These are phyloP conservation scores for Pugionium dolabratum DNA, from an alignment of 345 rosid species.

Conservation along the genomic window DNA sequence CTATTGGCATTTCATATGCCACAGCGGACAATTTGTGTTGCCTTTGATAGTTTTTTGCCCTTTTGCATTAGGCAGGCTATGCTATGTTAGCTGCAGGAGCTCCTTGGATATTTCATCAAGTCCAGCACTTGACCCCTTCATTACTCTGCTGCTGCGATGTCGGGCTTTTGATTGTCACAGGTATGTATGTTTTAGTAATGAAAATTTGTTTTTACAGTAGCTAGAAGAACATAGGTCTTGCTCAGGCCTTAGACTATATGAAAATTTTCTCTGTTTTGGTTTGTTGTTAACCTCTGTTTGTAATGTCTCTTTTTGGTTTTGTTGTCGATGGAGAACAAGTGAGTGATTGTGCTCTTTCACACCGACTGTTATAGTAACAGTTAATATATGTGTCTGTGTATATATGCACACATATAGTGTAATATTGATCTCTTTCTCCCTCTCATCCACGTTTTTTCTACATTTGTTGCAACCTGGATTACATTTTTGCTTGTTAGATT, in stretches of 20 bases:
- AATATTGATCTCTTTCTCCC: neutral
- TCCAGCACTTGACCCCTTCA: constrained; percentile 46
- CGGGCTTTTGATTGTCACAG: constrained; percentile 69
- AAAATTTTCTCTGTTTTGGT: neutral
- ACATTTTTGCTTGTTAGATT: neutral
- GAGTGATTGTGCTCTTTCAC: constrained; percentile 1
- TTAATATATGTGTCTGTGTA: neutral
- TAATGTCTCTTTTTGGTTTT: neutral
- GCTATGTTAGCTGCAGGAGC: constrained; percentile 70
- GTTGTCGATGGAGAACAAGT: neutral
- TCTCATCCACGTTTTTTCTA: neutral
- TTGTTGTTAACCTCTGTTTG: neutral
- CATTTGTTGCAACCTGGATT: neutral
- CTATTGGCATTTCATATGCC: neutral
- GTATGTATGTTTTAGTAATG: constrained; percentile 32
- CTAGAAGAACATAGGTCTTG: constrained; percentile 1
- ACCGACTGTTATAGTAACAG: neutral
- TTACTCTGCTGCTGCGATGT: constrained; percentile 82
- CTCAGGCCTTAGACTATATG: neutral
- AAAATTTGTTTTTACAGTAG: too few species aligned
- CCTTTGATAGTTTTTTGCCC: constrained; percentile 33
- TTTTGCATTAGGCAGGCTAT: constrained; percentile 62
- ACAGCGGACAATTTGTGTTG: neutral
- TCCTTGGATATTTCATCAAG: constrained; percentile 62
- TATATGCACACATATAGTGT: neutral